Percentiles rank a stretch among this genome's conserved stretches.
These are phyloP conservation scores for Vaccinium vitisidaea DNA, from an alignment of 148 eudicot species.

Conservation along the genomic window DNA sequence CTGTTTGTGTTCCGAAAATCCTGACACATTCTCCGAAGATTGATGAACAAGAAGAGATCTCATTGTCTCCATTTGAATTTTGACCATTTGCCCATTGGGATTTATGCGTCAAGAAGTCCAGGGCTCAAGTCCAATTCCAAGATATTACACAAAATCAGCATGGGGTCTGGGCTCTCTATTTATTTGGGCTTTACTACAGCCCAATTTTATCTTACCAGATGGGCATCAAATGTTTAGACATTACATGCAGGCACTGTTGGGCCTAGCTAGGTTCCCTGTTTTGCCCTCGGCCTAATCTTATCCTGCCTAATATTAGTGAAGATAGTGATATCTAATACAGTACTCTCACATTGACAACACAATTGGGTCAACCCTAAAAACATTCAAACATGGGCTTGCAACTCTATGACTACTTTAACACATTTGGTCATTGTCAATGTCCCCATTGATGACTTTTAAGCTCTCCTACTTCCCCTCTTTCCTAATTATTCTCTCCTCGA, in stretches of 20 bases:
- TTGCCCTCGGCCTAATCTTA: background rate
- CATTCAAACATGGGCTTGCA: background rate
- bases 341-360: background rate
- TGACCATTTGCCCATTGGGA: too few species aligned
- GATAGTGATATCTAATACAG: background rate
- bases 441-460: background rate
- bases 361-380: too few species aligned
- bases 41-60: too few species aligned
- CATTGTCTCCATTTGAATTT: too few species aligned
- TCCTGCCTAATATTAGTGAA: background rate
- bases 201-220: background rate
- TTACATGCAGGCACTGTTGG: background rate
- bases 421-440: background rate
- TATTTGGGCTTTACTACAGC: background rate
- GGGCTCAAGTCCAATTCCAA: too few species aligned
- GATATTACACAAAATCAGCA: background rate
- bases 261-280: background rate
- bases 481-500: too few species aligned
- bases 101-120: too few species aligned
- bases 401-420: background rate
- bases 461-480: background rate
- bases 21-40: too few species aligned
- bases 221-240: background rate
- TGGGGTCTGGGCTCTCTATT: background rate
- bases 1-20: too few species aligned